Evolutionary conservation across 1,139 yeast species (phyloP), one percentile per base, ranked within the genome.

Genomic region (Blastobotrys buckinghamii): DNA sequence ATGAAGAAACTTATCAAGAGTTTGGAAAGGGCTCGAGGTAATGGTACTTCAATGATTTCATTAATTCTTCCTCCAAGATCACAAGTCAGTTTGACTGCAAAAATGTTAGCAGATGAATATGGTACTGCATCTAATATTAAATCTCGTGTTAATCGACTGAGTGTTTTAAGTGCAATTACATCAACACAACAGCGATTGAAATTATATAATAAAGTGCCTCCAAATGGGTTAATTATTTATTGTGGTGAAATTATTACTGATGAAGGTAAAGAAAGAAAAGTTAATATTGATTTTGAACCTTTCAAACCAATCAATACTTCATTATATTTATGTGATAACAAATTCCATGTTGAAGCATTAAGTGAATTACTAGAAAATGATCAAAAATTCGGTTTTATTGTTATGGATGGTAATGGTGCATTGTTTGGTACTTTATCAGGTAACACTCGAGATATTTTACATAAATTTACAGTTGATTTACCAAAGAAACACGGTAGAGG

Each of bases 401-500:
- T 92, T 62, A 92, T 92, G 98, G 98, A 92, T 71, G 98, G 98
- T 87, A 89, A 89, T 68, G 98, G 98, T 52, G 87, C 97, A 4
- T 75, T 92, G 58, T 92, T 92, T 62, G 98, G 98, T 71, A 79
- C 95, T n/a, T 81, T 92, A 48, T 81, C 95, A 45, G 98, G 98
- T 69, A 92, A 92, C 74, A 90, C 96, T 46, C 83, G 98, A 75
- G 97, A 94, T 57, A 86, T 92, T 46, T 75, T 92, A 66, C 96
- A 92, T 71, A 92, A 92, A 71, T 92, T 92, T 72, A 84, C 96
- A 2, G 98, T 92, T 52, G 98, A 92, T 70, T 77, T 92, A 64
- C 98, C 98, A 60, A 92, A 92, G 75, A 92, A 92, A 86, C 98
- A 92, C 76, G 98, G 98, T 63, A 86, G 98, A 78, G 98, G 98